These are phyloP conservation scores for Geotrichum fermentans DNA, from an alignment of 1,139 yeast genomes.

Conservation along the genomic window DNA sequence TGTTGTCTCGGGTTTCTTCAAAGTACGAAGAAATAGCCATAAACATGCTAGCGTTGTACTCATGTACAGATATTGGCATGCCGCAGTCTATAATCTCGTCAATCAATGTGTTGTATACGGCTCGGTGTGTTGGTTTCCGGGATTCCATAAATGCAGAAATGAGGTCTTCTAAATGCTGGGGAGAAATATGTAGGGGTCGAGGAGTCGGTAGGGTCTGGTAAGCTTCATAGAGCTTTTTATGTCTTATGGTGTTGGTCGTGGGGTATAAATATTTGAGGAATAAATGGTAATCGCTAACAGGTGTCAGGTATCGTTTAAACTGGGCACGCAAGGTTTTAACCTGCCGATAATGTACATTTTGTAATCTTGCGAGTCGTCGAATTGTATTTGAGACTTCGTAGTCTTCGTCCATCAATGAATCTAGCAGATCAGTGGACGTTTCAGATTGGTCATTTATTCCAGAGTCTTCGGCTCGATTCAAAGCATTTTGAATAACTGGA, in stretches of 20 bases:
- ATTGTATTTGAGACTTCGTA: conserved; percentile 6
- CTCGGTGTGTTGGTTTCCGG: conserved; percentile 10
- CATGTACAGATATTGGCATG: conserved; percentile 28
- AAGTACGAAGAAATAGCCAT: conserved; percentile 14
- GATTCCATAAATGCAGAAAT: conserved; percentile 33
- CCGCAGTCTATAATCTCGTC: conserved; percentile 25
- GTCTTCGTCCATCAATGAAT: conserved; percentile 7
- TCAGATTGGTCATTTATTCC: not conserved
- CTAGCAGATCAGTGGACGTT: conserved; percentile 6
- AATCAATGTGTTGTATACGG: conserved; percentile 7
- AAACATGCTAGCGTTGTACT: conserved; percentile 23
- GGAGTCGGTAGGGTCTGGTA: conserved; percentile 39
- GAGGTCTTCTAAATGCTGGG: conserved; percentile 42
- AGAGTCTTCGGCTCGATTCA: not conserved
- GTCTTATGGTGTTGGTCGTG: conserved; percentile 14
- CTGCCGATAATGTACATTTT: conserved; percentile 16
- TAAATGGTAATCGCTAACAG: conserved; percentile 26
- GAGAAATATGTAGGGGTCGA: conserved; percentile 36
- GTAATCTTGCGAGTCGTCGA: conserved; percentile 12
- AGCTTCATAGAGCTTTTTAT: conserved; percentile 34
- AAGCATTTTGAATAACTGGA: not conserved
- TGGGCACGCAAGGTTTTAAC: conserved; percentile 17
- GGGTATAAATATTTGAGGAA: conserved; percentile 44
- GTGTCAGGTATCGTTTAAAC: conserved; percentile 20
- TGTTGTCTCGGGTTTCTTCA: conserved; percentile 6